phyloP scores from a whole-genome alignment of 1,284 basidiomycete species.

The Sporisorium exsertum region DNA sequence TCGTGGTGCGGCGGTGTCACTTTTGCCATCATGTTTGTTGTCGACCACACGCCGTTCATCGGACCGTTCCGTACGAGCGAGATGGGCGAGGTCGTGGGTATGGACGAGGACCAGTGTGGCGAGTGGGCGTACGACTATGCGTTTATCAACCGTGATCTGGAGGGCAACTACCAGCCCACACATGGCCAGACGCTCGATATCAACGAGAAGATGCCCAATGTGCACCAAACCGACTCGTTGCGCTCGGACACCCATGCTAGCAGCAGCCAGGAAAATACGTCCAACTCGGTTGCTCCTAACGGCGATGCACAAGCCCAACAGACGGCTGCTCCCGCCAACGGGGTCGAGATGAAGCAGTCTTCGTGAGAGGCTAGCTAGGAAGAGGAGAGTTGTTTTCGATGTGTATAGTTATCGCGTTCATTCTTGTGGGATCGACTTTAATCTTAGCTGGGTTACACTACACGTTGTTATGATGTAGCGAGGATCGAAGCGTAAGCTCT shows the following conservation, averaged over 20 bases:
- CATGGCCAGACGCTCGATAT: slow-evolving; percentile 53
- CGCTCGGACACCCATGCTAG: slow-evolving; percentile 8
- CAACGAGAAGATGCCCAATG: slow-evolving; percentile 49
- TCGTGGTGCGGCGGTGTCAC: slow-evolving; percentile 74
- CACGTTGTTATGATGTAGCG: no score
- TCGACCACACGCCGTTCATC: slow-evolving; percentile 80
- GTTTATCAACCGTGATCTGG: slow-evolving; percentile 61
- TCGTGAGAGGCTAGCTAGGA: no score
- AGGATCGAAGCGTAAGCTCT: no score
- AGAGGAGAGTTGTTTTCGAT: neutral
- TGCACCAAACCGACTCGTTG: slow-evolving; percentile 26
- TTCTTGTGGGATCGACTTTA: slow-evolving; percentile 1
- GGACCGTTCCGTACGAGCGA: slow-evolving; percentile 79
- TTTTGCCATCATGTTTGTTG: slow-evolving; percentile 74
- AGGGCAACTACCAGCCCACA: slow-evolving; percentile 59
- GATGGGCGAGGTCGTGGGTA: slow-evolving; percentile 84
- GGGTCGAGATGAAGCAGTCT: slow-evolving; percentile 2
- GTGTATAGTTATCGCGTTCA: slow-evolving; percentile 1
- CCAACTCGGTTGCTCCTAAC: slow-evolving; percentile 2
- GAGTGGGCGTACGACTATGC: slow-evolving; percentile 71
- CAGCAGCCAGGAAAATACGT: slow-evolving; percentile 18
- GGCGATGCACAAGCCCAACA: neutral
- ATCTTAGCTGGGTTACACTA: no score
- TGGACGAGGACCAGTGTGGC: slow-evolving; percentile 79
- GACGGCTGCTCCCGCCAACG: neutral